Evolutionary conservation across 2,329 filamentous ascomycete genomes (phyloP).

Genomic region (Pleomassaria siparia): DNA sequence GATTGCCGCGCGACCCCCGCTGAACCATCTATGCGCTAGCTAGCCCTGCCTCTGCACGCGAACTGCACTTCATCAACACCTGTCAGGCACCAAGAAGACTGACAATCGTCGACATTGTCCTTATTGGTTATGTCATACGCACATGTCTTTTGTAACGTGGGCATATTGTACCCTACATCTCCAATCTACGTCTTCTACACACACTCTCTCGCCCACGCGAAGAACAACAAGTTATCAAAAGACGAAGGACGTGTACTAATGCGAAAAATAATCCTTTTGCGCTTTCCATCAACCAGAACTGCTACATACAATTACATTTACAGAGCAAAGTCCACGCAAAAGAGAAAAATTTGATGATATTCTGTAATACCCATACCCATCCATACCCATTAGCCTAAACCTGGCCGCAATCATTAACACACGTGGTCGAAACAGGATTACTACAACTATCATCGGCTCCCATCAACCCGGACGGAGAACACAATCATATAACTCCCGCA

Average conservation of each 20-base stretch:
- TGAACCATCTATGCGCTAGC: background rate
- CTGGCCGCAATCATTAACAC: slow-evolving; percentile 17
- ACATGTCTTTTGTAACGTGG: no score
- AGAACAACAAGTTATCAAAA: no score
- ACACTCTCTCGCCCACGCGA: no score
- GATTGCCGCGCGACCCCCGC: slow-evolving; percentile 7
- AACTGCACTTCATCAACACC: background rate
- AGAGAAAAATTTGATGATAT: background rate
- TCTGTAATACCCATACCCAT: no score
- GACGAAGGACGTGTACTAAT: no score
- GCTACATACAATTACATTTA: no score
- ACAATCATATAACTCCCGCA: slow-evolving; percentile 19
- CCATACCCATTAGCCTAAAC: background rate
- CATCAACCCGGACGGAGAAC: background rate
- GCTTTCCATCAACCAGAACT: no score
- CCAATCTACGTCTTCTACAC: no score
- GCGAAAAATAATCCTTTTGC: no score
- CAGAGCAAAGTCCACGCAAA: no score
- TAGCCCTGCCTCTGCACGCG: background rate
- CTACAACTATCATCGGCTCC: slow-evolving; percentile 4
- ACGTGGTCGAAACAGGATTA: slow-evolving; percentile 12
- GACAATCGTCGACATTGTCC: background rate
- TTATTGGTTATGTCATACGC: background rate
- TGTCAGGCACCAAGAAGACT: background rate
- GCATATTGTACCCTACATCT: no score